Evolutionary conservation across 768 basidiomycete genomes (phyloP).

Genomic region (Amanita subjunquillea): DNA sequence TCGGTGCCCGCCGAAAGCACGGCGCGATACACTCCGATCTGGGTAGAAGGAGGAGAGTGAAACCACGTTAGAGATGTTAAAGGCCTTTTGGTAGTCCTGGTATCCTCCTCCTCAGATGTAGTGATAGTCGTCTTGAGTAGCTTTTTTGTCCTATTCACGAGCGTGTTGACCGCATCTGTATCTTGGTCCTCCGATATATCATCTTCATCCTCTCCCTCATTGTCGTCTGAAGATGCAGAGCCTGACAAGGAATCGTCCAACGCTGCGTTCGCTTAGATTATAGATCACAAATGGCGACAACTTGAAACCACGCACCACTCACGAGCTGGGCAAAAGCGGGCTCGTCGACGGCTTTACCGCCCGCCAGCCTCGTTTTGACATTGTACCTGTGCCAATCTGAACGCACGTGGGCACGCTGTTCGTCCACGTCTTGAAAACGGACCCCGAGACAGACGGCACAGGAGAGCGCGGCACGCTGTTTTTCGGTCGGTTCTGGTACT

Average conservation of each 20-base stretch:
- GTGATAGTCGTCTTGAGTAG: slow-evolving; percentile 16
- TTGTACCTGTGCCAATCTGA: slow-evolving; percentile 99
- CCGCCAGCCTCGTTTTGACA: slow-evolving; percentile 69
- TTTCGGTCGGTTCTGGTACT: background rate
- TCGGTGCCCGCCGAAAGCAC: slow-evolving; percentile 51
- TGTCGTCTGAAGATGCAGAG: slow-evolving; percentile 65
- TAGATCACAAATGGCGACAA: background rate
- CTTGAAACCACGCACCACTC: slow-evolving; percentile 45
- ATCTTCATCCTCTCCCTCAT: slow-evolving; percentile 15
- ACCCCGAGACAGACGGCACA: slow-evolving; percentile 58
- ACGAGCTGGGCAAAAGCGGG: slow-evolving; percentile 66
- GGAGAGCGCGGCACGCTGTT: slow-evolving; percentile 16
- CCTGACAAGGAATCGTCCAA: slow-evolving; percentile 89
- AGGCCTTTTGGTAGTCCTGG: slow-evolving; percentile 15
- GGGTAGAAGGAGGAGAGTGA: slow-evolving; percentile 76
- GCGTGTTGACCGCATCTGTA: slow-evolving; percentile 21
- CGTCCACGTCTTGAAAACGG: slow-evolving; percentile 63
- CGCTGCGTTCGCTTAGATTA: slow-evolving; percentile 23
- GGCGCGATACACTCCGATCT: slow-evolving; percentile 80
- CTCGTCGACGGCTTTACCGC: slow-evolving; percentile 55
- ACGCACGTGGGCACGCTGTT: slow-evolving; percentile 79
- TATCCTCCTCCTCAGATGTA: slow-evolving; percentile 5
- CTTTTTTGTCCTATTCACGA: slow-evolving; percentile 52
- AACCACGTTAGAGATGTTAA: slow-evolving; percentile 83
- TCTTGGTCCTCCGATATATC: slow-evolving; percentile 7